phyloP scores from a whole-genome alignment of 2,329 filamentous ascomycete genomes.

The Colletotrichum shisoi region DNA sequence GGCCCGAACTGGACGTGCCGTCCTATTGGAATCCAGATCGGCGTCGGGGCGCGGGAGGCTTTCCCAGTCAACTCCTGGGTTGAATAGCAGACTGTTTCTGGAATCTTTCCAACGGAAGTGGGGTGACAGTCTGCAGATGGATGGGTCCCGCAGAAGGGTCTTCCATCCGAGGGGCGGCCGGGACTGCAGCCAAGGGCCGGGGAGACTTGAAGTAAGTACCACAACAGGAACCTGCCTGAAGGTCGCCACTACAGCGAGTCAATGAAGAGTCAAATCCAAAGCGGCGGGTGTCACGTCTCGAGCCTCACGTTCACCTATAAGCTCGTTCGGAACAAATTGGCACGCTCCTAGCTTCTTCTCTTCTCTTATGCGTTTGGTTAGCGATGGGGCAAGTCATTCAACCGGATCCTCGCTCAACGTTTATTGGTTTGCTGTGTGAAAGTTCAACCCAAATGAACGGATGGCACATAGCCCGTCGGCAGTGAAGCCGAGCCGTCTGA shows the following conservation, averaged over 20 bases:
- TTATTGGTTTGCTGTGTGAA: neutral
- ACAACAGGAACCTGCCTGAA: too few species aligned
- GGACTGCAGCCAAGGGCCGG: neutral
- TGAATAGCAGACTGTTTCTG: neutral
- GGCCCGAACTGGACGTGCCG: neutral
- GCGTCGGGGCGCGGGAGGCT: neutral
- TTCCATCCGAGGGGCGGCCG: neutral
- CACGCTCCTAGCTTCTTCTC: neutral
- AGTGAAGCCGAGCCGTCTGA: neutral
- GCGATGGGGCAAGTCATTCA: neutral
- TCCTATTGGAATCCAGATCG: neutral
- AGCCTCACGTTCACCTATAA: neutral
- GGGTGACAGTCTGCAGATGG: neutral
- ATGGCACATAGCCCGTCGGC: neutral
- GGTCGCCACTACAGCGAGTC: too few species aligned
- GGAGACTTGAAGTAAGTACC: neutral
- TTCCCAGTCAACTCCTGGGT: conserved; percentile 1
- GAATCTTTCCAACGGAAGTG: neutral
- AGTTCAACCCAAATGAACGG: too few species aligned
- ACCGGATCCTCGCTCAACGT: neutral
- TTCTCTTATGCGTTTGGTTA: too few species aligned
- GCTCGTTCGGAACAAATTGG: neutral
- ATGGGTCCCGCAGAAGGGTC: neutral
- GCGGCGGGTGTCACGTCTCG: too few species aligned
- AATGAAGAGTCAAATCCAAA: too few species aligned